Conservation (phyloP, 2,329 filamentous ascomycete genomes). For the Paecilomyces variotii region DNA sequence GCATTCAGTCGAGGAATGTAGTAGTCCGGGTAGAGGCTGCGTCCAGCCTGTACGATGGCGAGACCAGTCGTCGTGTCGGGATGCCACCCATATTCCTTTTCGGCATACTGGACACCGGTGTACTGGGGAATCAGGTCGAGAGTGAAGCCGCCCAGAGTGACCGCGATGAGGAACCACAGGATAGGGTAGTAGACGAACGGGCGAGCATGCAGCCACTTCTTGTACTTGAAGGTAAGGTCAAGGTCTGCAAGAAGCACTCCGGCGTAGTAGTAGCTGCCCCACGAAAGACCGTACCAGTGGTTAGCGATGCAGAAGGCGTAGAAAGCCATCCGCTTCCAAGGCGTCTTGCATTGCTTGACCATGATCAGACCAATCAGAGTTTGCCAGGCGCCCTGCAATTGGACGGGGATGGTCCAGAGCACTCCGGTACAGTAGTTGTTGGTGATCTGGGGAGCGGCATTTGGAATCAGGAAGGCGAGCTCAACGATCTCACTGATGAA, state of each 20-base stretch:
- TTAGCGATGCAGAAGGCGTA: constrained; percentile 37
- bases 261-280: constrained; percentile 40
- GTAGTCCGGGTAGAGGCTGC: constrained; percentile 35
- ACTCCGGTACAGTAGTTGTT: constrained; percentile 44
- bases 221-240: constrained; percentile 39
- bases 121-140: constrained; percentile 31
- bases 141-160: constrained; percentile 24
- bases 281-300: constrained; percentile 42
- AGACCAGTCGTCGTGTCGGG: constrained; percentile 33
- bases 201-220: constrained; percentile 27
- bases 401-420: constrained; percentile 44
- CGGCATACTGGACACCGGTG: constrained; percentile 29
- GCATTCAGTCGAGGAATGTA: constrained; percentile 38
- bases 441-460: constrained; percentile 40
- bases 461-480: constrained; percentile 40
- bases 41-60: constrained; percentile 24
- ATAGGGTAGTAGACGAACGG: constrained; percentile 31
- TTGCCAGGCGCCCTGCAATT: constrained; percentile 41
- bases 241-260: constrained; percentile 41
- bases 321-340: constrained; percentile 39
- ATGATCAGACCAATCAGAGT: constrained; percentile 36
- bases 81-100: constrained; percentile 36
- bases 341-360: constrained; percentile 37
- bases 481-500: constrained; percentile 40
- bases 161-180: constrained; percentile 21